Evolutionary conservation across 2,329 filamentous ascomycete species (phyloP), one percentile per base, ranked within the genome.

Genomic region (Rachicladosporium sp.): DNA sequence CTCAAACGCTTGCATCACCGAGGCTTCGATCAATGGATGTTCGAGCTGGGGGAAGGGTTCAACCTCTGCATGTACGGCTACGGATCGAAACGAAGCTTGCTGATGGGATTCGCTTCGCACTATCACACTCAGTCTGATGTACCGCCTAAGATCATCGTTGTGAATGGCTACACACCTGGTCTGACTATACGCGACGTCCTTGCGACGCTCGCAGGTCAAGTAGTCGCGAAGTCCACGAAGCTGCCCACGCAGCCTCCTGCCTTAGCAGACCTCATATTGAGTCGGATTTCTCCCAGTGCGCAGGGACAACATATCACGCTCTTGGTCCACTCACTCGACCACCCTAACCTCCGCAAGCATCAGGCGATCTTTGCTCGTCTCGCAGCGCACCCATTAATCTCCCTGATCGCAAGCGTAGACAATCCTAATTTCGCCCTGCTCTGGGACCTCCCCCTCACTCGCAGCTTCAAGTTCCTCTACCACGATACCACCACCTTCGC

Each of bases 401-500:
- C 71, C 38, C 67, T 96, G 19, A 61, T 93, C 23, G 83, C 81
- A 50, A 93, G 87, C 1, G 82, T 81, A 41, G 89, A 96, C 62
- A 87, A 85, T 6, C 86, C 88, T 5, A 85, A 83, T 52, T 94
- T 94, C 54, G 68, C 85, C 1, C 64, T 95, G 1, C 71, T 96
- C 37, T 98, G 89, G 88, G 87, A 95, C 61, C 80, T 84, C 38
- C 80, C 79, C 40, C 70, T 88, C n/a, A 80, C 83, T 35, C 80
- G 85, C 10, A 76, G 82, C 21, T 85, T 88, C 62, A 82, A 83
- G 58, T 88, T 95, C 50, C 67, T 86, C 21, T 95, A 93, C 62
- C 91, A 98, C 64, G 88, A 98, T 64, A 82, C 82, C 53, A 96
- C 91, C 1, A 96, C 91, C 0, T 95, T 94, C 55, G 70, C 74